Conservation (phyloP, 106 monocot species). For the Allium cepa region DNA sequence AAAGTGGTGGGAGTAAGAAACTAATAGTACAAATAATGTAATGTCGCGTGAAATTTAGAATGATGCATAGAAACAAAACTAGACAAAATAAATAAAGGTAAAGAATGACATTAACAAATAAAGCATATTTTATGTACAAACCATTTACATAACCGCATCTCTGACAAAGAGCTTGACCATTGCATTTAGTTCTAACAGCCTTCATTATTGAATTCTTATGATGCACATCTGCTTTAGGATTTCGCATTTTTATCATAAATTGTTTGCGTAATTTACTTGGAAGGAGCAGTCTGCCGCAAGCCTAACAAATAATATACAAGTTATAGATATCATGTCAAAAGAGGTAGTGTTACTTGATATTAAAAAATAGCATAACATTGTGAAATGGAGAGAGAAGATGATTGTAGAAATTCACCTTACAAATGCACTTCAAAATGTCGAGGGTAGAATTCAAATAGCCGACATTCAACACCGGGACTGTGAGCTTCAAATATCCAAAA, state of each 20-base stretch:
- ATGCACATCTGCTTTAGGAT: conserved; percentile 55
- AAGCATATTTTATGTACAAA: conserved; percentile 15
- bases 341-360: too few species aligned
- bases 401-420: conserved; percentile 57
- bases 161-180: conserved; percentile 30
- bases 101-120: background rate
- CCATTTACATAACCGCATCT: conserved; percentile 75
- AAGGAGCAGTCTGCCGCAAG: conserved; percentile 77
- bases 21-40: too few species aligned
- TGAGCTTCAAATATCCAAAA: conserved; percentile 83
- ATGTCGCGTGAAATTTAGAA: too few species aligned
- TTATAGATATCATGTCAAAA: background rate
- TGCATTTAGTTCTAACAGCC: conserved; percentile 81
- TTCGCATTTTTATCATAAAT: conserved; percentile 77
- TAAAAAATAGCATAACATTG: background rate
- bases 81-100: background rate
- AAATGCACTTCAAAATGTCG: conserved; percentile 90
- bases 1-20: too few species aligned
- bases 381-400: too few species aligned
- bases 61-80: too few species aligned
- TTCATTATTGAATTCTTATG: conserved; percentile 55
- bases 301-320: conserved; percentile 13
- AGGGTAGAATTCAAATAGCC: conserved; percentile 75
- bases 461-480: conserved; percentile 87
- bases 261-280: conserved; percentile 39